Evolutionary conservation across 805 yeast species (phyloP).

Genomic region (Sugiyamaella lignohabitans): DNA sequence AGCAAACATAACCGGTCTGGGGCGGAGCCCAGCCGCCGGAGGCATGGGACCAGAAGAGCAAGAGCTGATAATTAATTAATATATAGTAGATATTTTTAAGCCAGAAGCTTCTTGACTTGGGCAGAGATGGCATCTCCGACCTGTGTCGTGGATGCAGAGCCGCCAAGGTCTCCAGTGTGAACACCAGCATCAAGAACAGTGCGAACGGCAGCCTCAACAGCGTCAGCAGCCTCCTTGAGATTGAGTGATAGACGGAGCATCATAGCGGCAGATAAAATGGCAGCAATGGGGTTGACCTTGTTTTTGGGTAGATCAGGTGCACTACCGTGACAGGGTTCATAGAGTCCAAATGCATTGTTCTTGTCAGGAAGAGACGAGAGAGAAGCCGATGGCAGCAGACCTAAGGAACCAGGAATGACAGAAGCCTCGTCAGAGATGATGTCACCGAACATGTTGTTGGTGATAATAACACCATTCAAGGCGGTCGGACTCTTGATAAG

Average conservation of each 20-base stretch:
- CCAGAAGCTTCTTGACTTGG: conserved; percentile 54
- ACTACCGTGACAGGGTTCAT: conserved; percentile 98
- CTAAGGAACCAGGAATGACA: conserved; percentile 95
- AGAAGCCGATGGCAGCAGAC: conserved; percentile 92
- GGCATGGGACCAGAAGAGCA: conserved; percentile 11
- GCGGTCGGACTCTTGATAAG: conserved; percentile 84
- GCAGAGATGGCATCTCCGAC: conserved; percentile 91
- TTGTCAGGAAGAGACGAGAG: conserved; percentile 95
- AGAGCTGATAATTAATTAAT: background rate
- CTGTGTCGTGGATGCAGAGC: conserved; percentile 73
- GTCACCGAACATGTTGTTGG: conserved; percentile 97
- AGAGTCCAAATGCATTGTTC: conserved; percentile 88
- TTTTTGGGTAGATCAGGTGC: conserved; percentile 89
- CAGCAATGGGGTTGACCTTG: conserved; percentile 92
- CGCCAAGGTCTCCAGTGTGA: conserved; percentile 89
- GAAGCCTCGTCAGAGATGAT: conserved; percentile 97
- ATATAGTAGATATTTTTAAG: background rate
- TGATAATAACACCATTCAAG: conserved; percentile 86
- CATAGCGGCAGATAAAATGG: conserved; percentile 94
- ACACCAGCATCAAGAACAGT: conserved; percentile 74
- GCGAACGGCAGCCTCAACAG: conserved; percentile 82
- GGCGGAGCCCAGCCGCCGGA: conserved; percentile 3
- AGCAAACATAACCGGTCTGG: no score
- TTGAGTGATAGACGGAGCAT: conserved; percentile 90
- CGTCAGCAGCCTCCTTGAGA: conserved; percentile 75